Conservation (phyloP, 805 yeast species). For the Cyberlindnera sargentensis region DNA sequence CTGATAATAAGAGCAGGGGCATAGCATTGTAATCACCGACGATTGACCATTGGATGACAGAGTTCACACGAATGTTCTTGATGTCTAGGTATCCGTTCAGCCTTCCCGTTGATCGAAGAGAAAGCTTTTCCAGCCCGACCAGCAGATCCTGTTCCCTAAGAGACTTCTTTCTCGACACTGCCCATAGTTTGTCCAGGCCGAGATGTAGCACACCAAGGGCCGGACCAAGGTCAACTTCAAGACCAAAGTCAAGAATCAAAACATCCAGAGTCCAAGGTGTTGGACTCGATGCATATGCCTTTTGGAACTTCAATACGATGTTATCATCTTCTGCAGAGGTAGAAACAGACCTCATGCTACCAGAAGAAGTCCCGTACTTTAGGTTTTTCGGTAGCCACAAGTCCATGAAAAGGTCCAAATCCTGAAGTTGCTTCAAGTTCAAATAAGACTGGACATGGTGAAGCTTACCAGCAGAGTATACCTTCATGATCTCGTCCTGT, state of each 20-base stretch:
- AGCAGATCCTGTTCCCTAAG: constrained; percentile 68
- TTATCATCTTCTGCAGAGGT: constrained; percentile 2
- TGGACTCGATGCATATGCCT: constrained; percentile 55
- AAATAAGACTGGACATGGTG: constrained; percentile 54
- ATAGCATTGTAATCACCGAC: constrained; percentile 38
- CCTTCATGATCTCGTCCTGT: constrained; percentile 30
- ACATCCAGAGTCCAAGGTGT: constrained; percentile 70
- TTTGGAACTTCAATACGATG: constrained; percentile 40
- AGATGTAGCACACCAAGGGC: constrained; percentile 65
- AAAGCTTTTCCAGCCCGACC: constrained; percentile 47
- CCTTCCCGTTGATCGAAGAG: constrained; percentile 63
- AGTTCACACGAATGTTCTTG: constrained; percentile 43
- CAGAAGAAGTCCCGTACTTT: constrained; percentile 1
- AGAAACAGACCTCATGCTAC: constrained; percentile 21
- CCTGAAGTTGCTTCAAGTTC: constrained; percentile 82
- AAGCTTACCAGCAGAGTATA: constrained; percentile 45
- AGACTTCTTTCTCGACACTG: constrained; percentile 55
- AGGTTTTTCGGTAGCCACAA: constrained; percentile 56
- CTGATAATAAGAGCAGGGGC: constrained; percentile 61
- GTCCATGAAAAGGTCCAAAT: constrained; percentile 72
- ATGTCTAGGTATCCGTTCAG: constrained; percentile 62
- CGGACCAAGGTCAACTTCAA: constrained; percentile 73
- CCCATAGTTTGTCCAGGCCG: constrained; percentile 56
- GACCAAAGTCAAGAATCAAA: constrained; percentile 42
- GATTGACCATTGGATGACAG: constrained; percentile 68